Conservation (phyloP, 352 stramenopile species). For the Halophytophthora polymorphica region DNA sequence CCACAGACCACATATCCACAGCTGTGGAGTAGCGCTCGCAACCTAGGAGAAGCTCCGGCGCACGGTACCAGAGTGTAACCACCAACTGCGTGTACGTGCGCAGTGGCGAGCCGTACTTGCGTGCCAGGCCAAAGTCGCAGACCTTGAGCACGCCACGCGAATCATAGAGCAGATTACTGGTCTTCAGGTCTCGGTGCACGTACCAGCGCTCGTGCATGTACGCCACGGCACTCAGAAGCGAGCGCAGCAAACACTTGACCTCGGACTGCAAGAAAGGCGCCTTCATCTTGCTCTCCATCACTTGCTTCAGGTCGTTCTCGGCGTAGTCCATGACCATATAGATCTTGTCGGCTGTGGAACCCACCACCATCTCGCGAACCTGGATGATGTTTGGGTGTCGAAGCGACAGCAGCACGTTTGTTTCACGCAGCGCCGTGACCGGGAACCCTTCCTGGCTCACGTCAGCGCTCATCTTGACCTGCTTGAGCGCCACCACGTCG, state of each 20-base stretch:
- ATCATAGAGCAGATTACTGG: conserved; percentile 96
- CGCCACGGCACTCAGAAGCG: conserved; percentile 85
- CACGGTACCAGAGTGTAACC: conserved; percentile 95
- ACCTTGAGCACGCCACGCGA: conserved; percentile 73
- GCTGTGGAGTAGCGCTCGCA: conserved; percentile 90
- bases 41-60: conserved; percentile 93
- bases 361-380: conserved; percentile 88
- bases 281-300: conserved; percentile 84
- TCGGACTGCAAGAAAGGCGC: conserved; percentile 85
- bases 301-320: conserved; percentile 82
- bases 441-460: conserved; percentile 82
- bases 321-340: conserved; percentile 92
- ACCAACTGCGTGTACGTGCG: conserved; percentile 89
- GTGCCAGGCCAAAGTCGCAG: conserved; percentile 84
- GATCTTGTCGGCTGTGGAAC: conserved; percentile 83
- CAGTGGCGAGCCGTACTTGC: conserved; percentile 80
- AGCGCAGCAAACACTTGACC: conserved; percentile 93
- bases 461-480: conserved; percentile 83
- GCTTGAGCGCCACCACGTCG: conserved; percentile 93
- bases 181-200: conserved; percentile 98
- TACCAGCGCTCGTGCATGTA: conserved; percentile 93
- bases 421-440: conserved; percentile 81
- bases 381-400: conserved; percentile 86
- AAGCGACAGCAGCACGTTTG: conserved; percentile 80
- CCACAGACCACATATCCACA: conserved; percentile 97